phyloP scores from a whole-genome alignment of 345 rosid species.

The Eucalyptus caleyi region DNA sequence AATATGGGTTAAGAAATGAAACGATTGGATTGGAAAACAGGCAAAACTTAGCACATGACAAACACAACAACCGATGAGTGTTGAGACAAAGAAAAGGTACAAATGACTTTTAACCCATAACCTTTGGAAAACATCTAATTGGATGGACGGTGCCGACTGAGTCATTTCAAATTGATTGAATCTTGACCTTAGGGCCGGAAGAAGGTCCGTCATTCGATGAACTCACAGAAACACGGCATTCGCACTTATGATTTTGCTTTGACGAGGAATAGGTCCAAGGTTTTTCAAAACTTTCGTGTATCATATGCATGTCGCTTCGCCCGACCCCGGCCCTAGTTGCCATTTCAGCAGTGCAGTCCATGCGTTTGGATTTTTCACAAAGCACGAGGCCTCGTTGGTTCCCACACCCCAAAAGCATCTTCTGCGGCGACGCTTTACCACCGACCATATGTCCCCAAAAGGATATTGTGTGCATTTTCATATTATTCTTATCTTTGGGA shows the following conservation, averaged over 20 bases:
- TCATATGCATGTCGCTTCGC: background rate
- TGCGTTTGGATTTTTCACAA: background rate
- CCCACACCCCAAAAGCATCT: background rate
- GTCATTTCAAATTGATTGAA: background rate
- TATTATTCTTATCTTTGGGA: background rate
- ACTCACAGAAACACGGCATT: background rate
- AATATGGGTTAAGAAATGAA: background rate
- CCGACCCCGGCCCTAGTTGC: background rate
- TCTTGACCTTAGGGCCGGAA: background rate
- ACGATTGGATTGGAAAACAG: background rate
- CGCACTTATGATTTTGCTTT: background rate
- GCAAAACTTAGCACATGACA: background rate
- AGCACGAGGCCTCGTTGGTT: background rate
- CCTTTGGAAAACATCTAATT: background rate
- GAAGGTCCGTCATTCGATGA: background rate
- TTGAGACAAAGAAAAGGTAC: background rate
- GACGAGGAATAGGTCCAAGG: background rate
- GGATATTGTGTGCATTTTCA: background rate
- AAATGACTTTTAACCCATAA: background rate
- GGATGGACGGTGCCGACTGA: background rate
- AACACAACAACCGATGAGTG: background rate
- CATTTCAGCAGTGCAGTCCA: background rate
- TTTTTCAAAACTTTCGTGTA: background rate
- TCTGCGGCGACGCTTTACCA: background rate
- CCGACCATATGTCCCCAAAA: background rate